Percentiles rank a stretch among this genome's conserved stretches.
Conservation (phyloP, 495 filamentous ascomycete species). For the Filosporella fistucella region DNA sequence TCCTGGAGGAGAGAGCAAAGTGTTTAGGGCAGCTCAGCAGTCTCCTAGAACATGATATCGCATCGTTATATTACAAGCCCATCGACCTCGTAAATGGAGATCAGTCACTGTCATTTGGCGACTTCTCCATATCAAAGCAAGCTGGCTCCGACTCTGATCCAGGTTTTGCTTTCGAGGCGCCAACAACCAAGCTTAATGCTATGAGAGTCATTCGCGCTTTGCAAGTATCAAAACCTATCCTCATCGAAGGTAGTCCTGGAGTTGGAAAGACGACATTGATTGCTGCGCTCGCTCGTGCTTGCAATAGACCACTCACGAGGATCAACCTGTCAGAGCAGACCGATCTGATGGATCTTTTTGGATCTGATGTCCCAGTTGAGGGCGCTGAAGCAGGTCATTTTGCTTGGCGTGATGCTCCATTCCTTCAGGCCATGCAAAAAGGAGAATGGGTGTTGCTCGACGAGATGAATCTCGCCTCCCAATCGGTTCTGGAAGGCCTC, state of each 20-base stretch:
- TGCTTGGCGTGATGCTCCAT: slow-evolving; percentile 92
- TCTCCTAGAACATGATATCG: slow-evolving; percentile 59
- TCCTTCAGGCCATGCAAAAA: slow-evolving; percentile 90
- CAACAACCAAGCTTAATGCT: slow-evolving; percentile 83
- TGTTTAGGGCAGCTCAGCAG: slow-evolving; percentile 71
- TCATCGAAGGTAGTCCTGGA: slow-evolving; percentile 93
- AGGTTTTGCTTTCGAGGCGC: slow-evolving; percentile 76
- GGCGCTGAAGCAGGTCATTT: slow-evolving; percentile 84
- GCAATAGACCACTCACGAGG: slow-evolving; percentile 76
- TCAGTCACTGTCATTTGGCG: slow-evolving; percentile 57
- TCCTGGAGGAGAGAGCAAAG: slow-evolving; percentile 54
- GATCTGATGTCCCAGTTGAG: slow-evolving; percentile 92
- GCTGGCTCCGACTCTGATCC: slow-evolving; percentile 43
- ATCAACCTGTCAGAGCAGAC: slow-evolving; percentile 99
- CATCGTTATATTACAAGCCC: slow-evolving; percentile 49
- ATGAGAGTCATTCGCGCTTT: slow-evolving; percentile 90
- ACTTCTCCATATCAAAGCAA: slow-evolving; percentile 61
- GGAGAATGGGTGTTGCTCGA: slow-evolving; percentile 96
- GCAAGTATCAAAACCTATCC: slow-evolving; percentile 81
- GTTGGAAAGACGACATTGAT: slow-evolving; percentile 96
- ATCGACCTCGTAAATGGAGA: slow-evolving; percentile 25
- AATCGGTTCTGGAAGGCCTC: slow-evolving; percentile 93
- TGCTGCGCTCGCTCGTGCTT: slow-evolving; percentile 71
- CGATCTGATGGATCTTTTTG: slow-evolving; percentile 94
- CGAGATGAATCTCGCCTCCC: slow-evolving; percentile 98